phyloP scores from a whole-genome alignment of 805 yeast genomes.

The Spathaspora boniae region DNA sequence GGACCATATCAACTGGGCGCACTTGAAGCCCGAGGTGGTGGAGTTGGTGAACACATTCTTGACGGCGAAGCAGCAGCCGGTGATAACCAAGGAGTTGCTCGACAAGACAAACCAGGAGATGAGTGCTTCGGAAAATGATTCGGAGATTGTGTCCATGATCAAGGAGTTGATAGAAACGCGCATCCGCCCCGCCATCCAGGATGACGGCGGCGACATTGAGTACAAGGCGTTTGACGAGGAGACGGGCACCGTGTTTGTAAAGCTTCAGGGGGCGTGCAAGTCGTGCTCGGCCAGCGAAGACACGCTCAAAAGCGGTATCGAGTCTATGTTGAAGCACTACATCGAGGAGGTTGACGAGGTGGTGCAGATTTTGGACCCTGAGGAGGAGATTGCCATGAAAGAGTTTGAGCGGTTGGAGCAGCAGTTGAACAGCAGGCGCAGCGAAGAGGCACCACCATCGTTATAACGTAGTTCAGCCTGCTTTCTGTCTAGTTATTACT shows the following conservation, averaged over 20 bases:
- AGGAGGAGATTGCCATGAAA: conserved; percentile 71
- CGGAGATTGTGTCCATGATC: conserved; percentile 81
- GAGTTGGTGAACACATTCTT: conserved; percentile 55
- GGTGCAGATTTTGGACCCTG: conserved; percentile 74
- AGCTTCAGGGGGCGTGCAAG: conserved; percentile 93
- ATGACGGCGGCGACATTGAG: conserved; percentile 97
- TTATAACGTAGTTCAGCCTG: conserved; percentile 5
- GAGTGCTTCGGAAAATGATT: conserved; percentile 50
- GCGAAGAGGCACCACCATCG: conserved; percentile 5
- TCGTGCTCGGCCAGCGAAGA: conserved; percentile 88
- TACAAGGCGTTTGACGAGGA: conserved; percentile 82
- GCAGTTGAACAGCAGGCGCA: conserved; percentile 21
- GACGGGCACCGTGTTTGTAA: conserved; percentile 82
- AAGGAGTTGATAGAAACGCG: conserved; percentile 91
- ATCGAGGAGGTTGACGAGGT: conserved; percentile 93
- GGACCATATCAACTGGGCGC: conserved; percentile 58
- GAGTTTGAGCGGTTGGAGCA: conserved; percentile 85
- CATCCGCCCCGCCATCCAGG: conserved; percentile 96
- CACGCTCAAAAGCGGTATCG: conserved; percentile 92
- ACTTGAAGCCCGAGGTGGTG: conserved; percentile 53
- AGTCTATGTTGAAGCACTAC: conserved; percentile 94
- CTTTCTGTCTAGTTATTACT: conserved; percentile 1
- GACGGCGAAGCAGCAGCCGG: conserved; percentile 36
- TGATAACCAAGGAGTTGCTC: conserved; percentile 34
- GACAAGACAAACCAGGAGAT: conserved; percentile 42